A percentile compares a stretch with the other conserved stretches of the same genome.
Conservation (phyloP, 345 rosid species). For the sweet orange (Citrus sinensis) region DNA sequence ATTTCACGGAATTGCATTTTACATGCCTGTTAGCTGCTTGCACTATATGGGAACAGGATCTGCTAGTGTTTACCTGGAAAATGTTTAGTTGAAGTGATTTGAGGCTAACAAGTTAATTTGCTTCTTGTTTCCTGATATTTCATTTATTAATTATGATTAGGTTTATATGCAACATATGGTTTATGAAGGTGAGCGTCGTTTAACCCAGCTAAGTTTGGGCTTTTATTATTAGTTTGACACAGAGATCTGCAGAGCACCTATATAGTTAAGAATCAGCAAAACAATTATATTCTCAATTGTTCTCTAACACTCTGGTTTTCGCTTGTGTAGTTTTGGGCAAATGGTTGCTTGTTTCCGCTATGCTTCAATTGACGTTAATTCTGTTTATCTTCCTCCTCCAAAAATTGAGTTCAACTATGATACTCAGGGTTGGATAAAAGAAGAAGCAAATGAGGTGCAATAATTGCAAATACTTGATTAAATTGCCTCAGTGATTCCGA, state of each 20-base stretch:
- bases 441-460: slow-evolving; percentile 75
- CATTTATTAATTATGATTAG: neutral
- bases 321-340: slow-evolving; percentile 68
- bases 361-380: slow-evolving; percentile 80
- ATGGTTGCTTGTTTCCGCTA: slow-evolving; percentile 99
- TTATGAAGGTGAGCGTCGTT: neutral
- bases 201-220: neutral
- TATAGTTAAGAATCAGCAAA: neutral
- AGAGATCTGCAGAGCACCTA: neutral
- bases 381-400: slow-evolving; percentile 79
- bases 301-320: slow-evolving; percentile 22
- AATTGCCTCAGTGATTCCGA: slow-evolving; percentile 3
- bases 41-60: neutral
- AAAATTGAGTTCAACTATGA: slow-evolving; percentile 75
- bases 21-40: neutral
- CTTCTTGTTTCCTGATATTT: neutral
- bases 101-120: neutral
- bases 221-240: neutral
- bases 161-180: neutral
- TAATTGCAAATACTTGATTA: slow-evolving; percentile 6
- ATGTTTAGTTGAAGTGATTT: slow-evolving; percentile 3
- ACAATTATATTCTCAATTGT: slow-evolving; percentile 10
- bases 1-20: neutral
- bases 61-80: neutral
- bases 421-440: slow-evolving; percentile 79